Base-by-base conservation (phyloP, 148 eudicot genomes). In the Talinum fruticosum region DNA sequence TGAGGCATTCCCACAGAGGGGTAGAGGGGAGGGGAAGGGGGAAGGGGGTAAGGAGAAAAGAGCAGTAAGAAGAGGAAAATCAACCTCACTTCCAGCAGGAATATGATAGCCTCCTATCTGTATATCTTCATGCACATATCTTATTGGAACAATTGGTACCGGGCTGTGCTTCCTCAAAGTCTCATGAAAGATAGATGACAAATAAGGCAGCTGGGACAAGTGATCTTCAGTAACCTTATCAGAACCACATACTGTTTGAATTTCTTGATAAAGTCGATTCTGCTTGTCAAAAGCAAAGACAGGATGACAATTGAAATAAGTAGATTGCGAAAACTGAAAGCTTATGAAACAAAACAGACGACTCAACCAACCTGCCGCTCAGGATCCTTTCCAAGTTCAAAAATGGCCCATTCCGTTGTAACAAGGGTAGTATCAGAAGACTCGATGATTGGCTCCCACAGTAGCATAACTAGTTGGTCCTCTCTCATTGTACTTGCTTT, bases 331-430 rank as follows among this genome's bases (percentile, higher is more conserved):
- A 47, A 59, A 74, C 35, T 13, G 14, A 59, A 73, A 51, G 29
- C 33, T 21, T 21, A 36, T 23, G 6, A 36, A 35, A 35, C n/a
- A 18, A 59, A 24, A 49, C 28, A 19, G 19, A 33, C 64, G 5
- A 64, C 34, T n/a, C 37, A 35, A 67, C 23, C 69, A 45, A 92
- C 99, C 99, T 95, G 99, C 18, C 85, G 79, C 30, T 83, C 78
- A 3, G 88, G 90, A 82, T 93, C 74, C 83, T 87, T 93, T 65
- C 92, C 89, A 69, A 95, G 92, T 84, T 95, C 93, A 79, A 87
- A 95, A 80, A 95, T 82, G 72, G 99, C 97, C 99, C 99, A 95
- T 84, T 95, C 97, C 2, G 93, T 76, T 35, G 93, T 74, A 78
- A 90, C 79, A 75, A 91, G 38, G 6, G 94, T 90, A n/a, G 99